Base-by-base conservation (phyloP, 345 rosid species). In the Eucalyptus coolabah region DNA sequence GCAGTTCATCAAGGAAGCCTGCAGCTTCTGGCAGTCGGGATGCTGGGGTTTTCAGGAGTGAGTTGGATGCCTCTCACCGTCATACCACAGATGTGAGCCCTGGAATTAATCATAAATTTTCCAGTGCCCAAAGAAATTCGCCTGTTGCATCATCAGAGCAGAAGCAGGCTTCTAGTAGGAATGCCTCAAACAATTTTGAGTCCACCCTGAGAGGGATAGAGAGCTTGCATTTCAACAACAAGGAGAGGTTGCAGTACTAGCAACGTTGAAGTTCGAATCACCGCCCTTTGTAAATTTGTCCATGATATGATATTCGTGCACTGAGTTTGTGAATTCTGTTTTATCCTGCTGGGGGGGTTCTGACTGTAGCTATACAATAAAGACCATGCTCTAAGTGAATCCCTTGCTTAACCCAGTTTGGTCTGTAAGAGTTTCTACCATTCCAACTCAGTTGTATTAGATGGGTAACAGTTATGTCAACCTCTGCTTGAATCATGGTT, bases 171-270 rank as follows among this genome's bases (percentile, higher is more conserved):
- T 94, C 97, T 30, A 91, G 92, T 60, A 95, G 95, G 89, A 94
- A 82, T 91, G 53, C 94, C 50, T 77, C 97, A 86, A 94, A 92
- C 93, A 94, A 94, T 86, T 89, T 95, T 28, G 99, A 98, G 91
- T 93, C 99, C 67, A 94, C 97, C 65, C 94, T 96, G 34, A 93
- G 94, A 89, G 99, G 99, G 88, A 94, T 98, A 21, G 98, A 97
- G 93, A 92, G 95, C 91, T 93, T 97, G 91, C 95, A 93, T 89
- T 93, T 95, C 95, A 94, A 93, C 88, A 89, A 93, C 88, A 89
- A 87, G 28, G 95, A 92, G 91, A 94, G 94, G 91, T 49, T 93
- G 88, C 93, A 89, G 10, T 90, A 92, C 56, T 94, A 93, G 91
- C 32, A 32, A 53, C 54, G 87, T 24, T 45, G 42, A 50, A 16